Conservation (phyloP, 202 grass and related monocot species). For the Elaeis oleifera region DNA sequence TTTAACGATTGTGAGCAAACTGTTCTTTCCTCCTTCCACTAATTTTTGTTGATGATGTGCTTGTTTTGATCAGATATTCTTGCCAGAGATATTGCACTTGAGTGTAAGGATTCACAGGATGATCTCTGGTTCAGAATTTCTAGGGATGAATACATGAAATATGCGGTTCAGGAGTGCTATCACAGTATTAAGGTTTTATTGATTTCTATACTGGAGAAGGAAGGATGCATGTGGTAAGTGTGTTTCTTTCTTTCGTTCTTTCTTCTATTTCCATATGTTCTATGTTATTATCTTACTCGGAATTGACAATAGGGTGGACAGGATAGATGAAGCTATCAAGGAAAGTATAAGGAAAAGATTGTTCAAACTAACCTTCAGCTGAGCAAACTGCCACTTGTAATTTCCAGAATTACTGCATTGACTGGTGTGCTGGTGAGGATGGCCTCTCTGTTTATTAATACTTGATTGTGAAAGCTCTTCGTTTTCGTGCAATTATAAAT, state of each 20-base stretch:
- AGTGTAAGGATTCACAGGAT: constrained; percentile 58
- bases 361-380: constrained; percentile 42
- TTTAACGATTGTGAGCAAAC: too few species aligned
- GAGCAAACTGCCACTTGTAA: constrained; percentile 47
- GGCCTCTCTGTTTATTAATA: not conserved
- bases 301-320: constrained; percentile 58
- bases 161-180: constrained; percentile 78
- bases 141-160: constrained; percentile 84
- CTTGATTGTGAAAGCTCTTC: too few species aligned
- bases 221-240: constrained; percentile 59
- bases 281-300: constrained; percentile 2
- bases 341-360: constrained; percentile 45
- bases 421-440: constrained; percentile 67
- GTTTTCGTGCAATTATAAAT: too few species aligned
- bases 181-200: constrained; percentile 56
- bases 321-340: constrained; percentile 40
- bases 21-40: too few species aligned
- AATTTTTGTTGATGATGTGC: not conserved
- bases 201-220: constrained; percentile 56
- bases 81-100: constrained; percentile 79
- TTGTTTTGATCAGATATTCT: constrained; percentile 50
- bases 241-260: constrained; percentile 4
- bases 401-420: constrained; percentile 74
- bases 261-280: constrained; percentile 18
- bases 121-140: constrained; percentile 81